Conservation (phyloP, 1,284 basidiomycete genomes). For the Takashimella tepidaria region DNA sequence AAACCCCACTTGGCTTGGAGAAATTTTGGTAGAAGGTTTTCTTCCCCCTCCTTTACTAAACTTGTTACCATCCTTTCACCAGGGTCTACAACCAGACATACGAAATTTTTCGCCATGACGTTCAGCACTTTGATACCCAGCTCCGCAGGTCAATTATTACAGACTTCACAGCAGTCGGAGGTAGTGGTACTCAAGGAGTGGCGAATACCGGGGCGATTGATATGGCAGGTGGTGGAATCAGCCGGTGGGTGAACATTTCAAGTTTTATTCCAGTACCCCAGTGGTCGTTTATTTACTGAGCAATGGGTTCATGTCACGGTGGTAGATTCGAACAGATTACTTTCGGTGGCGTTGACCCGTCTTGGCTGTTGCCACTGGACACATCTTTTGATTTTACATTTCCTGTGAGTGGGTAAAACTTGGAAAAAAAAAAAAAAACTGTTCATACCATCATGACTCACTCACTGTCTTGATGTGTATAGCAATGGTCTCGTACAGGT, state of each 20-base stretch:
- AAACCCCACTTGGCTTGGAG: too few species aligned
- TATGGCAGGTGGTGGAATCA: slow-evolving; percentile 29
- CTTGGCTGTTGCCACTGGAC: neutral
- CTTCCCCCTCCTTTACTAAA: neutral
- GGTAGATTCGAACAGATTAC: slow-evolving; percentile 39
- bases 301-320: neutral
- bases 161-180: slow-evolving; percentile 9
- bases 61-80: neutral
- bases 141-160: slow-evolving; percentile 26
- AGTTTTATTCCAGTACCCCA: too few species aligned
- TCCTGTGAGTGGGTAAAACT: too few species aligned
- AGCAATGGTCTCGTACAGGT: too few species aligned
- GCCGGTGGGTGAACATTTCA: slow-evolving; percentile 23
- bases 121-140: slow-evolving; percentile 27
- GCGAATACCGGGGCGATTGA: slow-evolving; percentile 22
- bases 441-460: too few species aligned
- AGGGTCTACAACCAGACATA: slow-evolving; percentile 36
- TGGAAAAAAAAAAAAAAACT: too few species aligned
- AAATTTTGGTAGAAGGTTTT: too few species aligned
- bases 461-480: too few species aligned
- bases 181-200: neutral
- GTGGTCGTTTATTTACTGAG: too few species aligned
- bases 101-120: slow-evolving; percentile 33
- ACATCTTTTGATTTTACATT: neutral
- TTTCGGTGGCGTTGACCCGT: slow-evolving; percentile 21